Percentiles rank a stretch among this genome's conserved stretches.
Conservation (phyloP, 352 stramenopile genomes). For the Phytophthora pini region DNA sequence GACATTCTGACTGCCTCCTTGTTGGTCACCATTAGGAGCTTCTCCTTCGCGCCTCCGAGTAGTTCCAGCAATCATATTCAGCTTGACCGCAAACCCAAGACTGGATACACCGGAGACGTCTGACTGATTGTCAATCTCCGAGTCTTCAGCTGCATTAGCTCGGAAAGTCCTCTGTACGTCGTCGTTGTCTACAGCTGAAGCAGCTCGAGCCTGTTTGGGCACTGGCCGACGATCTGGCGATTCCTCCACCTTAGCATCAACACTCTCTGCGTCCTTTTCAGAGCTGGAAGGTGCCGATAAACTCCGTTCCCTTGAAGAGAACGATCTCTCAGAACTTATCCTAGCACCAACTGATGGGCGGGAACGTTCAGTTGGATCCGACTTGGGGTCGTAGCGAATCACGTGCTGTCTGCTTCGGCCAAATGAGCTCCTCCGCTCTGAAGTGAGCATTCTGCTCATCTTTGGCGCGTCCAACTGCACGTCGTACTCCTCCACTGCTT, state of each 20-base stretch:
- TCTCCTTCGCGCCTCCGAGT: conserved; percentile 18
- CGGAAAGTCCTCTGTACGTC: background rate
- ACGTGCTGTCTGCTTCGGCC: conserved; percentile 22
- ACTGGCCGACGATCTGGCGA: background rate
- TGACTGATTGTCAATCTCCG: conserved; percentile 13
- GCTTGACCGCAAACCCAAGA: conserved; percentile 52
- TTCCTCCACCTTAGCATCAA: conserved; percentile 5
- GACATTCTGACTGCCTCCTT: conserved; percentile 11
- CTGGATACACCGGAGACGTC: conserved; percentile 51
- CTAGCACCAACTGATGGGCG: background rate
- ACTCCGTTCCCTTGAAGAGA: conserved; percentile 12
- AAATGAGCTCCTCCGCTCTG: conserved; percentile 19
- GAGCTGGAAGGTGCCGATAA: conserved; percentile 18
- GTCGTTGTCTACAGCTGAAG: background rate
- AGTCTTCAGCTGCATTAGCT: background rate
- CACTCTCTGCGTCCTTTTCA: conserved; percentile 15
- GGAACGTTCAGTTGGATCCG: conserved; percentile 1
- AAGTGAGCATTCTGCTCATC: conserved; percentile 43
- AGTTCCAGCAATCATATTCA: conserved; percentile 44
- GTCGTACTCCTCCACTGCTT: conserved; percentile 42
- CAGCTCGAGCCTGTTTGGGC: conserved; percentile 1
- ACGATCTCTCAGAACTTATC: background rate
- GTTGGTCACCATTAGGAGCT: conserved; percentile 18
- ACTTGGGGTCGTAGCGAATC: conserved; percentile 6
- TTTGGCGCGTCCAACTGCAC: conserved; percentile 42